These are phyloP conservation scores for Staphylotrichum longicolle DNA, from an alignment of 495 filamentous ascomycete genomes.

Conservation along the genomic window DNA sequence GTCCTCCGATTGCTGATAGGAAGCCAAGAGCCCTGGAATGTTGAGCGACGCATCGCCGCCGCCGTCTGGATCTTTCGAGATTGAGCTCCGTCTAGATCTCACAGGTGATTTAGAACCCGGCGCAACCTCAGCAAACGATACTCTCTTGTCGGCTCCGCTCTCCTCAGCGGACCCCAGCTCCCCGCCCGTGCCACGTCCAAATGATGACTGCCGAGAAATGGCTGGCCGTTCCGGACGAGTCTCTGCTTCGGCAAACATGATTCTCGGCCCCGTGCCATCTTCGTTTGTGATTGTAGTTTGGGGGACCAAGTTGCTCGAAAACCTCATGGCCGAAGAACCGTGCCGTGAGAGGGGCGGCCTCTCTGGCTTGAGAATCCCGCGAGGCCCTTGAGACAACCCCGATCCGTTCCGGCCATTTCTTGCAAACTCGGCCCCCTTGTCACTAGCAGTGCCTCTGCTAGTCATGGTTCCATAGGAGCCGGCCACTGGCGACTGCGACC, in stretches of 20 bases:
- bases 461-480: slow-evolving; percentile 27
- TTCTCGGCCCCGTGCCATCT: slow-evolving; percentile 65
- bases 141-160: slow-evolving; percentile 57
- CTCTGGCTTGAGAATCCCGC: slow-evolving; percentile 29
- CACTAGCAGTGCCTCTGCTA: neutral
- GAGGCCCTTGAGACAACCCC: slow-evolving; percentile 13
- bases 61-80: slow-evolving; percentile 22
- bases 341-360: slow-evolving; percentile 52
- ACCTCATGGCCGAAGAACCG: slow-evolving; percentile 53
- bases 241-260: slow-evolving; percentile 67
- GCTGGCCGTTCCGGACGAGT: slow-evolving; percentile 38
- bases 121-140: slow-evolving; percentile 60
- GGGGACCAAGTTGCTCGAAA: slow-evolving; percentile 73
- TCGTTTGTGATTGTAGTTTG: slow-evolving; percentile 64
- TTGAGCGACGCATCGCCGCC: slow-evolving; percentile 34
- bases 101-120: slow-evolving; percentile 24
- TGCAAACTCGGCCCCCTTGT: neutral
- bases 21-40: slow-evolving; percentile 38
- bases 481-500: slow-evolving; percentile 5
- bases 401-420: slow-evolving; percentile 12
- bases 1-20: slow-evolving; percentile 29
- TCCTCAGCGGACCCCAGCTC: slow-evolving; percentile 47
- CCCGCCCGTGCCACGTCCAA: slow-evolving; percentile 57
- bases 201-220: slow-evolving; percentile 49
- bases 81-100: slow-evolving; percentile 35